Percentiles rank a stretch among this genome's conserved stretches.
phyloP scores from a whole-genome alignment of 75 land plant species.

The Cupressus sempervirens region DNA sequence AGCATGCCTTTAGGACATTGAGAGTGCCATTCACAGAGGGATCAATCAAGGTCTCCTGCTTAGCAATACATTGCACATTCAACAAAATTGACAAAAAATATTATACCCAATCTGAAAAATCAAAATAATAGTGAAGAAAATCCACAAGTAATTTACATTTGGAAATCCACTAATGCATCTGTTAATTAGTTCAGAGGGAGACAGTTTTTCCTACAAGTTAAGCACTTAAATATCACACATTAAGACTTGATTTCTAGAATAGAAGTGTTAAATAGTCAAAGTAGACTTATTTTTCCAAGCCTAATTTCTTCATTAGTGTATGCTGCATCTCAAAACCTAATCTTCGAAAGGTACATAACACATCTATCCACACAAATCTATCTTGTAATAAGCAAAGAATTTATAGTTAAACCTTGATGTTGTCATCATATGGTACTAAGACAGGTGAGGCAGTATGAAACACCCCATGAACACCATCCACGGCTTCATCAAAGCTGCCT shows the following conservation, averaged over 20 bases:
- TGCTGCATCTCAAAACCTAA: not conserved
- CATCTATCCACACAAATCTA: no score
- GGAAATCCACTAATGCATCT: no score
- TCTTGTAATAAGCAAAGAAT: no score
- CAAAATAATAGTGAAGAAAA: no score
- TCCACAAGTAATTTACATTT: no score
- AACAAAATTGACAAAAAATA: not conserved
- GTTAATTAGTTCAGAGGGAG: no score
- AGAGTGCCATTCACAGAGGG: conserved; percentile 68
- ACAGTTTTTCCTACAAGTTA: no score
- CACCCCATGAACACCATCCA: conserved; percentile 72
- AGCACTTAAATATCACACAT: no score
- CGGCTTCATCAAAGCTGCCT: conserved; percentile 26
- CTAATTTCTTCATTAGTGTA: no score
- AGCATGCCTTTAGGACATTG: conserved; percentile 76
- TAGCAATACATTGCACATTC: not conserved
- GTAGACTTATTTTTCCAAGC: no score
- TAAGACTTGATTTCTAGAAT: no score
- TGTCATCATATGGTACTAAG: conserved; percentile 39
- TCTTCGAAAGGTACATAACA: not conserved
- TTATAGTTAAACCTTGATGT: conserved; percentile 27
- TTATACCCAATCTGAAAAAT: not conserved
- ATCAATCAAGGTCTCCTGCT: not conserved
- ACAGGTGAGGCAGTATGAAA: conserved; percentile 94
- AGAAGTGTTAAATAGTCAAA: no score